phyloP scores from a whole-genome alignment of 768 basidiomycete species.

The Podaxis sp. region DNA sequence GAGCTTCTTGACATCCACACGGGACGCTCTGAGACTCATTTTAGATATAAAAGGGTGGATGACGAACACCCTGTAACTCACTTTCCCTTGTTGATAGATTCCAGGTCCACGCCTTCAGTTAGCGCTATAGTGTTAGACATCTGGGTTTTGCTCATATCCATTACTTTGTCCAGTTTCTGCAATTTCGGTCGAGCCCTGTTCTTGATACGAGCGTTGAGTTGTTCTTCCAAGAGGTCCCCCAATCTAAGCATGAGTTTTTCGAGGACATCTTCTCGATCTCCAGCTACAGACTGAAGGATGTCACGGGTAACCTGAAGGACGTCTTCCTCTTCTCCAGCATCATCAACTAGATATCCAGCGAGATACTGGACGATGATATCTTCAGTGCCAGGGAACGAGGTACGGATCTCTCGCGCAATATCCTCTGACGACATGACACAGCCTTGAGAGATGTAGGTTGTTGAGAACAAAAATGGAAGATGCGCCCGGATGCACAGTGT shows the following conservation, averaged over 20 bases:
- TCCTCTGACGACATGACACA: constrained; percentile 63
- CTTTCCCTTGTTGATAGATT: constrained; percentile 95
- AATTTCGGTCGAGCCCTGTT: constrained; percentile 63
- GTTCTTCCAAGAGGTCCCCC: constrained; percentile 61
- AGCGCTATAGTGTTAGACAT: constrained; percentile 81
- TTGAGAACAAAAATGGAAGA: not conserved
- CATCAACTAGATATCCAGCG: constrained; percentile 84
- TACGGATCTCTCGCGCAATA: constrained; percentile 77
- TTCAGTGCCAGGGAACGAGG: constrained; percentile 70
- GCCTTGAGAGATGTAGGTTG: constrained; percentile 6
- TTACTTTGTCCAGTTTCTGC: constrained; percentile 78
- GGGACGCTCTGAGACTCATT: constrained; percentile 56
- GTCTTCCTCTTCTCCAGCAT: constrained; percentile 86
- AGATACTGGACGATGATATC: constrained; percentile 86
- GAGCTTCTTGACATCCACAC: constrained; percentile 92
- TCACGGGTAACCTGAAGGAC: constrained; percentile 73
- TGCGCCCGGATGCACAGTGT: not conserved
- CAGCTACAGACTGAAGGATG: constrained; percentile 75
- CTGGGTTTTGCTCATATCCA: constrained; percentile 83
- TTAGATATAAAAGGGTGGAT: constrained; percentile 17
- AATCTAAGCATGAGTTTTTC: constrained; percentile 68
- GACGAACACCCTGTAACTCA: constrained; percentile 31
- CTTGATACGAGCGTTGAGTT: constrained; percentile 55
- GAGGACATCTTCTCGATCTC: constrained; percentile 54
- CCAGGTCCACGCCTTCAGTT: constrained; percentile 82